phyloP scores from a whole-genome alignment of 2,329 filamentous ascomycete genomes.

The Mariannaea sp. region DNA sequence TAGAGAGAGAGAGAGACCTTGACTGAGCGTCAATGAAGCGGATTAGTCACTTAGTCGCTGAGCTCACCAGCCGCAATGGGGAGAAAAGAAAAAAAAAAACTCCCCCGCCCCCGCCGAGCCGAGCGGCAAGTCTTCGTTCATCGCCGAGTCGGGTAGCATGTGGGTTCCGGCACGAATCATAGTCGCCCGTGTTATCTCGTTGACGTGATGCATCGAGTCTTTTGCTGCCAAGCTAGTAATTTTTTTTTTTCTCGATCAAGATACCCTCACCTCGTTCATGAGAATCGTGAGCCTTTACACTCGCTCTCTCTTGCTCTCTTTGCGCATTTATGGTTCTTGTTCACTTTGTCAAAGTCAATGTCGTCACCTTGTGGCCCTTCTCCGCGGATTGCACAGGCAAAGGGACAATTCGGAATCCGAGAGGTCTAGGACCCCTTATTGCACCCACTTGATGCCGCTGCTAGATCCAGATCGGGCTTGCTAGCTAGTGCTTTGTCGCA shows the following conservation, averaged over 20 bases:
- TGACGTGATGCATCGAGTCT: neutral
- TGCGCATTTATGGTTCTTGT: no score
- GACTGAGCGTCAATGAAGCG: no score
- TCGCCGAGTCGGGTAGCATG: no score
- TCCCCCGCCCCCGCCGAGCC: slow-evolving; percentile 16
- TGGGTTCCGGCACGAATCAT: no score
- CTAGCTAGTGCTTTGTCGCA: slow-evolving; percentile 32
- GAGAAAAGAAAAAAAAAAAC: neutral
- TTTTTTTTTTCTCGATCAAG: neutral
- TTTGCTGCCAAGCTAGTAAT: neutral
- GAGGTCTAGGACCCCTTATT: slow-evolving; percentile 27
- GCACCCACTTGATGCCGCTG: slow-evolving; percentile 34
- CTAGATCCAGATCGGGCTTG: slow-evolving; percentile 37
- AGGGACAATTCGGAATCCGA: slow-evolving; percentile 4
- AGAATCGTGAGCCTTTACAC: neutral
- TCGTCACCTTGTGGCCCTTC: slow-evolving; percentile 7
- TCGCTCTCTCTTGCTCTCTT: neutral
- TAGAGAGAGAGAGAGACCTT: no score
- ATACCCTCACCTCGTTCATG: neutral
- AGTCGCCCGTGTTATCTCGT: no score
- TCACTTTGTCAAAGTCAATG: slow-evolving; percentile 1
- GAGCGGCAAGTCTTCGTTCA: neutral
- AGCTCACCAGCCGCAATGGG: no score
- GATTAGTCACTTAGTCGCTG: no score
- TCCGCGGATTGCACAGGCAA: slow-evolving; percentile 5